phyloP scores from a whole-genome alignment of 805 yeast species.

The Tetrapisispora fleetii region DNA sequence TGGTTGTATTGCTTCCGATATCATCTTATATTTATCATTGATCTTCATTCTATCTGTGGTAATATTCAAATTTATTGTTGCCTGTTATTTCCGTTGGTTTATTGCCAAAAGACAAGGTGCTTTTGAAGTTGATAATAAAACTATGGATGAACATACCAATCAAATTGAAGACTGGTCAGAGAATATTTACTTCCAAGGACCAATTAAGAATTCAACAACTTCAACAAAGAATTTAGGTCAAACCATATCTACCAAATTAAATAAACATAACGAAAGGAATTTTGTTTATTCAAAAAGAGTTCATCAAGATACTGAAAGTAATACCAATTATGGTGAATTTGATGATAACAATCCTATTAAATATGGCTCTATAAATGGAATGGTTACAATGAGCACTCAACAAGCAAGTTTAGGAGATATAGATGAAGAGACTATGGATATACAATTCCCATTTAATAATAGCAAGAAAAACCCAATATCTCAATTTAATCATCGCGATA shows the following conservation, averaged over 20 bases:
- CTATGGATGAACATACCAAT: conserved; percentile 52
- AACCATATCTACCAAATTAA: conserved; percentile 24
- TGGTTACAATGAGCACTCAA: conserved; percentile 59
- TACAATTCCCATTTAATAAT: neutral
- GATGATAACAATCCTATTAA: neutral
- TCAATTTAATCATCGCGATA: conserved; percentile 4
- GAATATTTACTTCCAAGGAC: conserved; percentile 42
- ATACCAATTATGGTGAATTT: neutral
- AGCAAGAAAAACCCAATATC: neutral
- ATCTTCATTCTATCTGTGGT: conserved; percentile 80
- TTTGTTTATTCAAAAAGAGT: neutral
- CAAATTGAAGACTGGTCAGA: conserved; percentile 83
- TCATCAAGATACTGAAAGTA: neutral
- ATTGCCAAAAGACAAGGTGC: conserved; percentile 78
- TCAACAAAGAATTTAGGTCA: neutral
- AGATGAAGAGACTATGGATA: neutral
- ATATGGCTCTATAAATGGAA: conserved; percentile 8
- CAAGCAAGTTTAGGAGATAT: conserved; percentile 29
- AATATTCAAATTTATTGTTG: conserved; percentile 65
- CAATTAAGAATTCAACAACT: conserved; percentile 23
- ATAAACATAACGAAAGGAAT: conserved; percentile 11
- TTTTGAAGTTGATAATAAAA: conserved; percentile 44
- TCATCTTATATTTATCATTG: conserved; percentile 72
- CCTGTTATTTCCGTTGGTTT: conserved; percentile 84
- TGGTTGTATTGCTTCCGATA: conserved; percentile 87